A percentile compares a stretch with the other conserved stretches of the same genome.
Evolutionary conservation across 148 eudicot genomes (phyloP).

Genomic region (Heliosperma pusillum): DNA sequence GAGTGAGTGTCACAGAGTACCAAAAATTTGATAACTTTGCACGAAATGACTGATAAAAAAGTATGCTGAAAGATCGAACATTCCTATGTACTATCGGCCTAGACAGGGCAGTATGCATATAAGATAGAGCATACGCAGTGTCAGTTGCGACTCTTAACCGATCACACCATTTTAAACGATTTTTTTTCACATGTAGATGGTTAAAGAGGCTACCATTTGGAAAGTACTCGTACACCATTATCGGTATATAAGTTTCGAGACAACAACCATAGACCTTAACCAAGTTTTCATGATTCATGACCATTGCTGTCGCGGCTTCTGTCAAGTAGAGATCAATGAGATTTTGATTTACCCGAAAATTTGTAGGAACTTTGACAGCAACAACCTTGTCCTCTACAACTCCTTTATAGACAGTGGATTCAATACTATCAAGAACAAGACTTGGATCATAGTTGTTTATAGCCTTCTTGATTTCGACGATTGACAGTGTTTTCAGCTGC

Average conservation of each 20-base stretch:
- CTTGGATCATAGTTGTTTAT: slow-evolving; percentile 22
- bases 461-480: slow-evolving; percentile 17
- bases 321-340: slow-evolving; percentile 17
- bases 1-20: slow-evolving; percentile 13
- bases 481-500: slow-evolving; percentile 20
- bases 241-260: slow-evolving; percentile 27
- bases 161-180: slow-evolving; percentile 20
- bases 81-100: slow-evolving; percentile 29
- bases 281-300: slow-evolving; percentile 27
- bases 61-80: slow-evolving; percentile 25
- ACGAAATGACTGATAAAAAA: slow-evolving; percentile 18
- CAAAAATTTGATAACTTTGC: slow-evolving; percentile 27
- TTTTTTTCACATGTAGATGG: slow-evolving; percentile 20
- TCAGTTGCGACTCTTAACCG: slow-evolving; percentile 26
- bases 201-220: slow-evolving; percentile 19
- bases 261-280: slow-evolving; percentile 30
- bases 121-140: slow-evolving; percentile 25
- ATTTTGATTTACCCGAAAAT: not conserved
- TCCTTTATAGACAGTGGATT: not conserved
- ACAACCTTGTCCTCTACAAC: slow-evolving; percentile 10
- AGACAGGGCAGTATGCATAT: slow-evolving; percentile 29
- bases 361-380: slow-evolving; percentile 11
- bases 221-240: slow-evolving; percentile 30
- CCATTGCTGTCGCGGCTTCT: slow-evolving; percentile 28
- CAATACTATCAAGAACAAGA: slow-evolving; percentile 17